These are phyloP conservation scores for Stereum hirsutum DNA, from an alignment of 1,284 basidiomycete genomes.

Conservation along the genomic window DNA sequence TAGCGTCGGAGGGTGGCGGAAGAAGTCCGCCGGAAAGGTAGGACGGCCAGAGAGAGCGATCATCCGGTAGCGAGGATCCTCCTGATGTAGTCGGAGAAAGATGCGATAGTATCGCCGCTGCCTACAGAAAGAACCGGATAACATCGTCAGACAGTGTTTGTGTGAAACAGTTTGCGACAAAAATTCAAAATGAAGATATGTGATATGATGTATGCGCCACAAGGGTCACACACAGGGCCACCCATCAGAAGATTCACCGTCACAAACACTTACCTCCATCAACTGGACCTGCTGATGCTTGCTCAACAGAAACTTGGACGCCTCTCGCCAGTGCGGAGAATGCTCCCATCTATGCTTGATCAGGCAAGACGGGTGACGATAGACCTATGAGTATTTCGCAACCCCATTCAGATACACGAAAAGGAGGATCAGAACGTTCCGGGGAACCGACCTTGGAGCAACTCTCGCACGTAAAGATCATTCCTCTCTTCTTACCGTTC, in stretches of 20 bases:
- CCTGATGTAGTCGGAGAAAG: conserved; percentile 55
- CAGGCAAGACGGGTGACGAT: conserved; percentile 89
- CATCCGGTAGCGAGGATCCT: conserved; percentile 81
- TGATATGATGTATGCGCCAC: too few species aligned
- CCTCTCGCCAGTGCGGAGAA: conserved; percentile 94
- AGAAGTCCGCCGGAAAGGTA: conserved; percentile 65
- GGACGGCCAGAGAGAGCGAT: conserved; percentile 81
- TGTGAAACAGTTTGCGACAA: conserved; percentile 2
- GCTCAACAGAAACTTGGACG: conserved; percentile 86
- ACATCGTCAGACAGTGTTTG: conserved; percentile 2
- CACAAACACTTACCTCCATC: conserved; percentile 59
- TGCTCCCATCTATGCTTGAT: conserved; percentile 99
- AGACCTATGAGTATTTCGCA: conserved; percentile 46
- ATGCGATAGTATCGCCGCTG: conserved; percentile 90
- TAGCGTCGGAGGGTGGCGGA: conserved; percentile 48
- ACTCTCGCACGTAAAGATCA: conserved; percentile 87
- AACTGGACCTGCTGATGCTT: conserved; percentile 99
- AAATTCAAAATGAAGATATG: conserved; percentile 3
- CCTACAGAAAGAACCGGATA: conserved; percentile 37
- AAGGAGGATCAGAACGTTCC: conserved; percentile 1
- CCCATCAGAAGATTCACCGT: conserved; percentile 2
- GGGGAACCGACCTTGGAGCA: conserved; percentile 66
- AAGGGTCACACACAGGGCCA: conserved; percentile 3
- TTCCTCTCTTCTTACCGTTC: conserved; percentile 64
- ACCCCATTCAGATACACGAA: background rate